phyloP scores from a whole-genome alignment of 1,139 yeast genomes.

The Eremothecium sinecaudum region DNA sequence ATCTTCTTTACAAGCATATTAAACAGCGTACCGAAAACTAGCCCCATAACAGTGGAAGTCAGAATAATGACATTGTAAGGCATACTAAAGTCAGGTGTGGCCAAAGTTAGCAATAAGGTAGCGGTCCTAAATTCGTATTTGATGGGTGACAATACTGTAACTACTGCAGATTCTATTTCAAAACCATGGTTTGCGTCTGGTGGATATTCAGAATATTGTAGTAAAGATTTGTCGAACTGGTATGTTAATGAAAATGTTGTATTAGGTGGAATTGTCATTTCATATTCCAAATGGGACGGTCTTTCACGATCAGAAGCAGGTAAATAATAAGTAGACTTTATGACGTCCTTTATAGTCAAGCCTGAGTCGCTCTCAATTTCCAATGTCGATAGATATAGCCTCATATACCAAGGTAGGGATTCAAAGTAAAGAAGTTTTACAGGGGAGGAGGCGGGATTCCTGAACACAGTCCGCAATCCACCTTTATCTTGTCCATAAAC shows the following conservation, averaged over 20 bases:
- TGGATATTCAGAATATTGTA: constrained; percentile 86
- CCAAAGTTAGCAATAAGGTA: constrained; percentile 71
- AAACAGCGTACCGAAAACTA: constrained; percentile 80
- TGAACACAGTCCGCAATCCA: constrained; percentile 70
- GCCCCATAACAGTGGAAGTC: constrained; percentile 87
- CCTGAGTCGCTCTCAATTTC: constrained; percentile 27
- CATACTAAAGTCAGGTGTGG: constrained; percentile 98
- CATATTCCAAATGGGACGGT: constrained; percentile 76
- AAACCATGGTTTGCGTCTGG: constrained; percentile 99
- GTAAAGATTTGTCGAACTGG: constrained; percentile 77
- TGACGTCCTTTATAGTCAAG: constrained; percentile 26
- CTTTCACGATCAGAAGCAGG: constrained; percentile 76
- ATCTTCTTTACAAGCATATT: constrained; percentile 68
- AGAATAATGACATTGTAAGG: constrained; percentile 94
- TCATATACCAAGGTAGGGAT: constrained; percentile 88
- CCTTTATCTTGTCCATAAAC: constrained; percentile 91
- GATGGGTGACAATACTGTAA: constrained; percentile 41
- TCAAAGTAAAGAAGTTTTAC: constrained; percentile 61
- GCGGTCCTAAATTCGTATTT: constrained; percentile 70
- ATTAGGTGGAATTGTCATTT: constrained; percentile 52
- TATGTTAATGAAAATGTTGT: constrained; percentile 58
- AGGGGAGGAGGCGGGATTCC: constrained; percentile 48
- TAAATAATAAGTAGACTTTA: constrained; percentile 50
- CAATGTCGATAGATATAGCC: constrained; percentile 69
- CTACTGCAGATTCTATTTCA: constrained; percentile 82